Conservation (phyloP, 2,329 filamentous ascomycete species). For the Pestalotiopsis sp. region DNA sequence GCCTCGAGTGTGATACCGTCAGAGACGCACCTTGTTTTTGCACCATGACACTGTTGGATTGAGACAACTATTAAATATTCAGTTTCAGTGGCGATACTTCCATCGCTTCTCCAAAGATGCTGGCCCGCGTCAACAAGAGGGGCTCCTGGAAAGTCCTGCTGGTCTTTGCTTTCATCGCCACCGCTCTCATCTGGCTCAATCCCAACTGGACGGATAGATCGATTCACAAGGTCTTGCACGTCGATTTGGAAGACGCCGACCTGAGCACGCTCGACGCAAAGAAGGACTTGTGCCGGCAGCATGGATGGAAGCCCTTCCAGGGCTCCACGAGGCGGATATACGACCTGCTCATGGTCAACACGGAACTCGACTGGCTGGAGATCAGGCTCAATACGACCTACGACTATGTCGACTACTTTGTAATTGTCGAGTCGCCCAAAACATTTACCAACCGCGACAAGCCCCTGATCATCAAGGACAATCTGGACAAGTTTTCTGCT, state of each 20-base stretch:
- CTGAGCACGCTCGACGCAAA: slow-evolving; percentile 20
- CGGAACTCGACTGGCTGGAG: slow-evolving; percentile 67
- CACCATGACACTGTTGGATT: background rate
- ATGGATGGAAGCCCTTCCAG: slow-evolving; percentile 39
- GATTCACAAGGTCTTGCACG: slow-evolving; percentile 25
- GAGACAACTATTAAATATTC: background rate
- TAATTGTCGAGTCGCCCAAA: slow-evolving; percentile 60
- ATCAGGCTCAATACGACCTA: slow-evolving; percentile 62
- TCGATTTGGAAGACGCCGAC: slow-evolving; percentile 21
- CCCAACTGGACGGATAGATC: slow-evolving; percentile 30
- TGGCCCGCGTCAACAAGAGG: slow-evolving; percentile 6
- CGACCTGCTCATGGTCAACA: slow-evolving; percentile 64
- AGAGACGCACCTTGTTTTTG: background rate
- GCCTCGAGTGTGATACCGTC: background rate
- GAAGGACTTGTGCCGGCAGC: slow-evolving; percentile 33
- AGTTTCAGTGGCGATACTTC: background rate
- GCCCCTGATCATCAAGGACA: slow-evolving; percentile 52
- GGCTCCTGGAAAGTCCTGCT: slow-evolving; percentile 17
- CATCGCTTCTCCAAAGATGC: background rate
- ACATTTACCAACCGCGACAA: slow-evolving; percentile 62
- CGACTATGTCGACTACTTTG: slow-evolving; percentile 63
- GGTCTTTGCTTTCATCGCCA: slow-evolving; percentile 14
- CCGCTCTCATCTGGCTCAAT: slow-evolving; percentile 30
- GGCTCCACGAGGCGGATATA: slow-evolving; percentile 52
- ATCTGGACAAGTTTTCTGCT: slow-evolving; percentile 50